Conservation (phyloP, 2,329 filamentous ascomycete genomes). For the Colletotrichum navitas region DNA sequence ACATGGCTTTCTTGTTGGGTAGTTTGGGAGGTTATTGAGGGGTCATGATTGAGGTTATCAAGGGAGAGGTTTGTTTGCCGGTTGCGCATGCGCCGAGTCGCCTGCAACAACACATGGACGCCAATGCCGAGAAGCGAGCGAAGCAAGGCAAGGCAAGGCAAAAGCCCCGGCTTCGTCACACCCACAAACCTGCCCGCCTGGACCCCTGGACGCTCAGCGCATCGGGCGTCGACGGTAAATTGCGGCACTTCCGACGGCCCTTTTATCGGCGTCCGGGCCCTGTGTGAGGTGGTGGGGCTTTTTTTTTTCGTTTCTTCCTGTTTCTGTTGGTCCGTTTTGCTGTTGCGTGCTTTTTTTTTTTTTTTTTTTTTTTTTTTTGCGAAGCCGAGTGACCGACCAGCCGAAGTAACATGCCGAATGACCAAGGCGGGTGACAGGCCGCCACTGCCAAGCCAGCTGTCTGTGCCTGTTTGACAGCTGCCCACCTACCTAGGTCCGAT, state of each 20-base stretch:
- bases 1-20: constrained; percentile 40
- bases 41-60: constrained; percentile 22
- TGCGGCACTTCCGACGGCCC: constrained; percentile 33
- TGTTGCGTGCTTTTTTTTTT: constrained; percentile 21
- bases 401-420: not conserved
- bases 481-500: too few relatives aligned
- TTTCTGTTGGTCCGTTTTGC: constrained; percentile 21
- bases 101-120: not conserved
- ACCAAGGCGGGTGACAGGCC: not conserved
- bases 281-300: constrained; percentile 4
- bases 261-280: constrained; percentile 28
- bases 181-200: constrained; percentile 13
- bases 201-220: constrained; percentile 4
- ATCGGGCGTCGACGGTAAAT: constrained; percentile 19
- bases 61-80: not conserved
- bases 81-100: not conserved
- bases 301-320: constrained; percentile 9
- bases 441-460: constrained; percentile 6
- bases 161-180: constrained; percentile 5
- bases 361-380: not conserved
- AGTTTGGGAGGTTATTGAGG: not conserved
- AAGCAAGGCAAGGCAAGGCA: not conserved
- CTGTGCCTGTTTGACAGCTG: constrained; percentile 8
- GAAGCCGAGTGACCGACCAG: not conserved
- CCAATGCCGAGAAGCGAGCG: constrained; percentile 20